These are phyloP conservation scores for Globisporangium uncinulatum DNA, from an alignment of 352 stramenopile species.

Conservation along the genomic window DNA sequence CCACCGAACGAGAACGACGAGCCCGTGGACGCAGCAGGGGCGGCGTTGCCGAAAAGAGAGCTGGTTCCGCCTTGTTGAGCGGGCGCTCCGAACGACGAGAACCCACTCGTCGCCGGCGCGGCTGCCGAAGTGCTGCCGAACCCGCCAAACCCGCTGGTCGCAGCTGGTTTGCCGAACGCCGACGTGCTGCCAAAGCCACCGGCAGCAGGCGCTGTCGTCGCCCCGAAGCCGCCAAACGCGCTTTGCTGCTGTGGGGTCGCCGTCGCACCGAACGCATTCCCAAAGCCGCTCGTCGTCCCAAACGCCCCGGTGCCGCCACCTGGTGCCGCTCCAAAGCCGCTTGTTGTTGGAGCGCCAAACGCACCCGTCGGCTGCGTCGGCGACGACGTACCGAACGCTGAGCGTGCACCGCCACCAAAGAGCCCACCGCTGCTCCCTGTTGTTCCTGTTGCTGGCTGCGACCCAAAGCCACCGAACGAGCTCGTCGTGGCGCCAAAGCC, in stretches of 20 bases:
- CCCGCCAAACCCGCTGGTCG: slow-evolving; percentile 26
- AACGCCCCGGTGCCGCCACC: slow-evolving; percentile 28
- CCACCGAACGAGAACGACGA: slow-evolving; percentile 37
- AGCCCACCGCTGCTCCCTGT: slow-evolving; percentile 18
- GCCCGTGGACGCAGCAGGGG: slow-evolving; percentile 21
- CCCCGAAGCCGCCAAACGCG: slow-evolving; percentile 51
- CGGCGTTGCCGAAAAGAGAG: slow-evolving; percentile 38
- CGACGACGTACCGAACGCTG: slow-evolving; percentile 34
- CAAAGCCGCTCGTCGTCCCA: slow-evolving; percentile 39
- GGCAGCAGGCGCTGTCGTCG: slow-evolving; percentile 23
- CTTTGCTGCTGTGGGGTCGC: slow-evolving; percentile 26
- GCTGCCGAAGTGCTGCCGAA: slow-evolving; percentile 31
- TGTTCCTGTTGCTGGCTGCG: slow-evolving; percentile 25
- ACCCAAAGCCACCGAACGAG: slow-evolving; percentile 52
- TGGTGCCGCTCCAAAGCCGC: slow-evolving; percentile 29
- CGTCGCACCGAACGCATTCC: slow-evolving; percentile 42
- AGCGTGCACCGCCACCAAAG: slow-evolving; percentile 30
- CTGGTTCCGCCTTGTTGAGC: slow-evolving; percentile 23
- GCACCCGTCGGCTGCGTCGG: slow-evolving; percentile 20
- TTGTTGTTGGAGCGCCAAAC: slow-evolving; percentile 36
- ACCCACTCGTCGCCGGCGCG: slow-evolving; percentile 27
- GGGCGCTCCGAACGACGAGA: slow-evolving; percentile 30
- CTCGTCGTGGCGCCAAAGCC: slow-evolving; percentile 20
- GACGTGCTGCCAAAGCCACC: slow-evolving; percentile 36
- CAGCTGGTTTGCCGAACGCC: slow-evolving; percentile 40